Percentiles rank a stretch among this genome's conserved stretches.
Conservation (phyloP, 2,329 filamentous ascomycete species). For the Ceratocystis huliohia region DNA sequence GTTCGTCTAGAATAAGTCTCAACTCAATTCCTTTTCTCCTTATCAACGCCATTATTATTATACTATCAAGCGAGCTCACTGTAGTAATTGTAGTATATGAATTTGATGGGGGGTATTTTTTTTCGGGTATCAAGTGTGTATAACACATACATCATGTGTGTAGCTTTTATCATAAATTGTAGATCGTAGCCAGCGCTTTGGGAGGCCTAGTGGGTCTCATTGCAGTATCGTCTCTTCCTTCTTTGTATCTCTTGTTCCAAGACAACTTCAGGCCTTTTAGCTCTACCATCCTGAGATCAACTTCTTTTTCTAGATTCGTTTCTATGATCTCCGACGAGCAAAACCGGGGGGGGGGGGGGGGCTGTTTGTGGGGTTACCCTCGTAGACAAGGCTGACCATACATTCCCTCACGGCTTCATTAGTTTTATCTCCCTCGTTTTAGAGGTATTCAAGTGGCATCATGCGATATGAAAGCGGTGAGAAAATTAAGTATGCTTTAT, state of each 20-base stretch:
- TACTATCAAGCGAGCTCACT: background rate
- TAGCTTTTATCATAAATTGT: background rate
- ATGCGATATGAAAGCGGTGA: background rate
- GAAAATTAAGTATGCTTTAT: conserved; percentile 53
- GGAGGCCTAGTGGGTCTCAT: background rate
- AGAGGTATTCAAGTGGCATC: background rate
- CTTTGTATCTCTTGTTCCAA: background rate
- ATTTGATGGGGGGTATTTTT: background rate
- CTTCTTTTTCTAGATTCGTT: background rate
- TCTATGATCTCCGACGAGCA: background rate
- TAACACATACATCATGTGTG: background rate
- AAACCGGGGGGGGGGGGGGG: too few species aligned
- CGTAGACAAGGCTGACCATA: background rate
- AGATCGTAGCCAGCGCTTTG: background rate
- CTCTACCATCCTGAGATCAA: background rate
- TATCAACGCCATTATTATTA: conserved; percentile 5
- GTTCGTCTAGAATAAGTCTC: background rate
- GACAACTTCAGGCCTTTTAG: background rate
- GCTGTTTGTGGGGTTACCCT: background rate
- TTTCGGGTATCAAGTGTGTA: conserved; percentile 16
- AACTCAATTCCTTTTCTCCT: background rate
- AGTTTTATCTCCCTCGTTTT: background rate
- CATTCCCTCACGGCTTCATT: background rate
- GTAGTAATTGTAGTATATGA: conserved; percentile 1
- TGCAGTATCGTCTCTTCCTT: background rate